A percentile compares a stretch with the other conserved stretches of the same genome.
phyloP scores from a whole-genome alignment of 2,329 filamentous ascomycete genomes.

The Ophiocordyceps sinensis region DNA sequence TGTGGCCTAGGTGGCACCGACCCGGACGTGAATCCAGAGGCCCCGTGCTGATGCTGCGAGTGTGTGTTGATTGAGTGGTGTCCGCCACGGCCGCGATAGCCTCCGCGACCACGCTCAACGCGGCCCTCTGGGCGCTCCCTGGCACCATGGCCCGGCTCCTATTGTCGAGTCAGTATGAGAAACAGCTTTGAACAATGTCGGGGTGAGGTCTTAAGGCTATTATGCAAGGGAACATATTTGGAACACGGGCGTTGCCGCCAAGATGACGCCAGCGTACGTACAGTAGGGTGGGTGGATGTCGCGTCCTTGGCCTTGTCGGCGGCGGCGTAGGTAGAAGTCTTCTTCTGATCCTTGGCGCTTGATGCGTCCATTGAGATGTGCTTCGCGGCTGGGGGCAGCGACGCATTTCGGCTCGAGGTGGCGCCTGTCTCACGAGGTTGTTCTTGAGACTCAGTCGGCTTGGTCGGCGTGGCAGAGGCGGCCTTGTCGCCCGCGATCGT shows the following conservation, averaged over 20 bases:
- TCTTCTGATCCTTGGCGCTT: conserved; percentile 29
- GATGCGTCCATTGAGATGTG: conserved; percentile 27
- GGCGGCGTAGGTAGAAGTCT: conserved; percentile 18
- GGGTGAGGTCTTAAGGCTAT: too few species aligned
- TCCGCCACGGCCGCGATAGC: conserved; percentile 29
- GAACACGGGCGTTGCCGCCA: conserved; percentile 2
- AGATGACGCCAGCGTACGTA: conserved; percentile 18
- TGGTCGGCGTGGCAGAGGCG: conserved; percentile 14
- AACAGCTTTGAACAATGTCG: too few species aligned
- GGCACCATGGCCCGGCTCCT: conserved; percentile 14
- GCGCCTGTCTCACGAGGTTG: conserved; percentile 20
- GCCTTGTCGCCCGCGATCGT: conserved; percentile 23
- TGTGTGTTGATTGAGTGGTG: conserved; percentile 23
- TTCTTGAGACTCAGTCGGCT: conserved; percentile 19
- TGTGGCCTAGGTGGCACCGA: conserved; percentile 18
- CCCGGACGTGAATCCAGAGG: conserved; percentile 17
- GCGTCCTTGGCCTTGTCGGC: conserved; percentile 28
- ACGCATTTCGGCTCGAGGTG: conserved; percentile 18
- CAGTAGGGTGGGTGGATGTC: conserved; percentile 16
- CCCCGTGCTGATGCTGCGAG: conserved; percentile 17
- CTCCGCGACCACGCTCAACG: conserved; percentile 26
- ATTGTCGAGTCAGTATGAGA: background rate
- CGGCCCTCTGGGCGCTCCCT: conserved; percentile 23
- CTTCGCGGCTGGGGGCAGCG: conserved; percentile 25
- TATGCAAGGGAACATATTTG: background rate